These are phyloP conservation scores for Coemansia sp. DNA, from an alignment of 192 early-diverging fungal species.

Conservation along the genomic window DNA sequence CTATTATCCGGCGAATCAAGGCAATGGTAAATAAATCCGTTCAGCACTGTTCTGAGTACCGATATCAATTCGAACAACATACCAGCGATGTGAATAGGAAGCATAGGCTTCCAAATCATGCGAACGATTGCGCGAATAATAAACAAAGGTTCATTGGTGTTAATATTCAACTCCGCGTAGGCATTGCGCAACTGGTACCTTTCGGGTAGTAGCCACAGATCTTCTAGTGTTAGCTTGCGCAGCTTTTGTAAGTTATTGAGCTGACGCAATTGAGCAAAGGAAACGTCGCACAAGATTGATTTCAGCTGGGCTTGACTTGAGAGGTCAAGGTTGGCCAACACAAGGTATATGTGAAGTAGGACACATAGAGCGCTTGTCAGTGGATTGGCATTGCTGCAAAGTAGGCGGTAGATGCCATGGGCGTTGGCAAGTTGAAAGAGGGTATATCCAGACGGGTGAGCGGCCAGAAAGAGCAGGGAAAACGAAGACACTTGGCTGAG, in stretches of 20 bases:
- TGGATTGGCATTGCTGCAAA: not conserved
- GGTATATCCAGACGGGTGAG: not conserved
- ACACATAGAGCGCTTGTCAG: not conserved
- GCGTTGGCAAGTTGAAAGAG: constrained; percentile 19
- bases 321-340: constrained; percentile 14
- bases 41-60: constrained; percentile 4
- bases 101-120: constrained; percentile 39
- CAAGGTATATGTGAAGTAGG: constrained; percentile 5
- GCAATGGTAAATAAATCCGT: constrained; percentile 19
- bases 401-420: constrained; percentile 12
- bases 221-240: constrained; percentile 20
- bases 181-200: constrained; percentile 10
- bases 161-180: constrained; percentile 22
- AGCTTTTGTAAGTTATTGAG: constrained; percentile 17
- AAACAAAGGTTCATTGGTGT: constrained; percentile 30
- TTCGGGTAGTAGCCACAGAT: constrained; percentile 28
- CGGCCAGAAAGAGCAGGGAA: not conserved
- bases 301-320: constrained; percentile 9
- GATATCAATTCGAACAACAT: constrained; percentile 1
- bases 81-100: constrained; percentile 20
- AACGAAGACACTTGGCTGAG: not conserved
- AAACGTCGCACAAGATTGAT: not conserved
- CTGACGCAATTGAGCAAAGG: constrained; percentile 14
- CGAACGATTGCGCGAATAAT: constrained; percentile 32
- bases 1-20: constrained; percentile 20